These are phyloP conservation scores for Chamaenerion angustifolium DNA, from an alignment of 345 rosid species.

Conservation along the genomic window DNA sequence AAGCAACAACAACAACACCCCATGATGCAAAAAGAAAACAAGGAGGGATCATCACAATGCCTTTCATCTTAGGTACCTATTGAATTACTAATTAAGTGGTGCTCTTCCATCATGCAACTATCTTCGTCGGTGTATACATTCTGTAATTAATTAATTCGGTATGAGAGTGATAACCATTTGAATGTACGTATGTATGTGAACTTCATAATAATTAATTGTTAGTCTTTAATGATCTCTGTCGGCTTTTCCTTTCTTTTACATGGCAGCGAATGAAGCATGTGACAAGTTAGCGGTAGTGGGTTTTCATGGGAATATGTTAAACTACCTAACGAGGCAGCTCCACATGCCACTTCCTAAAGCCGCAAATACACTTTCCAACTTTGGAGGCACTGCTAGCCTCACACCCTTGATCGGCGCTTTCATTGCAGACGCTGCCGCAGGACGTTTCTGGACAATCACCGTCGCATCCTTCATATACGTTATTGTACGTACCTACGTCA, in stretches of 20 bases:
- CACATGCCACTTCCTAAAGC: slow-evolving; percentile 88
- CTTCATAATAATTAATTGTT: no score
- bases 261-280: slow-evolving; percentile 63
- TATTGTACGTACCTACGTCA: slow-evolving; percentile 20
- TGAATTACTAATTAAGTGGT: no score
- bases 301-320: slow-evolving; percentile 68
- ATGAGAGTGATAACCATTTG: not conserved
- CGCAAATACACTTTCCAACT: slow-evolving; percentile 83
- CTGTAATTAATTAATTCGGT: not conserved
- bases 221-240: no score
- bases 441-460: slow-evolving; percentile 79
- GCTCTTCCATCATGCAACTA: not conserved
- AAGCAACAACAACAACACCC: slow-evolving; percentile 9
- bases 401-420: slow-evolving; percentile 88
- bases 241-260: not conserved
- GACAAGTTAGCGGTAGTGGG: slow-evolving; percentile 92
- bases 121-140: not conserved
- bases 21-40: slow-evolving; percentile 14
- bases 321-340: slow-evolving; percentile 68
- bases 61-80: slow-evolving; percentile 53
- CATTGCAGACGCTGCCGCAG: slow-evolving; percentile 64
- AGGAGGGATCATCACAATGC: slow-evolving; percentile 63
- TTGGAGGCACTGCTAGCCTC: slow-evolving; percentile 69
- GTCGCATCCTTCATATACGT: slow-evolving; percentile 64
- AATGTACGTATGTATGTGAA: no score